Base-by-base conservation (phyloP, 2,329 filamentous ascomycete genomes). In the Chaetomium globosum region DNA sequence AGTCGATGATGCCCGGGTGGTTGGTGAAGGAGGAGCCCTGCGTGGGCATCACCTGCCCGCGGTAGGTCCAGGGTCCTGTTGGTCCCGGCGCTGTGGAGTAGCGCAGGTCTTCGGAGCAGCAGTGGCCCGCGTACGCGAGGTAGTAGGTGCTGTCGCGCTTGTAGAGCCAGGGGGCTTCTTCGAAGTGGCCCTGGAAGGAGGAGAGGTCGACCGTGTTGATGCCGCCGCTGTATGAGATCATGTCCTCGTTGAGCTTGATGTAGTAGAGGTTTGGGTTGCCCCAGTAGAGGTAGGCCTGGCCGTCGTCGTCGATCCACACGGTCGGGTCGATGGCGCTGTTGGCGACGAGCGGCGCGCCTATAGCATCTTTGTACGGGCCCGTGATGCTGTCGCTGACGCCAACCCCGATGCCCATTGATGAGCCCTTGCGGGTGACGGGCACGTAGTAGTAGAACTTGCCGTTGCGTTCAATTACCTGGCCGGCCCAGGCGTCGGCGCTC, bases 241-340 rank as follows among this genome's bases (percentile, higher is more conserved):
- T 80, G 70, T 80, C 77, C 10, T 70, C 66, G 69, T 79, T 80
- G 16, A 80, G 66, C 67, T 73, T 77, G 43, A 79, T 76, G 61
- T 79, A 79, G 67, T 70, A 75, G 46, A 77, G 71, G 28, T 71
- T 67, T 30, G 78, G 75, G 48, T 78, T 77, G 30, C 77, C 78
- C 71, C 77, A 79, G 71, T 78, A 80, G 63, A 80, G 69, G 72
- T 79, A 80, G 0, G 77, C 78, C 68, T 79, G 78, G 54, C 77
- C 78, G 56, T 79, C 76, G 58, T 79, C 77, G 65, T 80, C 78
- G 64, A 80, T 75, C 36, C 39, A 61, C 66, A 77, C 77, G 16
- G 75, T 76, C 31, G 77, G 77, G 66, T 79, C 77, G 33, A 79
- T 78, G 46, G 73, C 70, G 28, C 68, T 70, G 60, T 76, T 77